These are phyloP conservation scores for Knufia petricola DNA, from an alignment of 2,329 filamentous ascomycete genomes.

Conservation along the genomic window DNA sequence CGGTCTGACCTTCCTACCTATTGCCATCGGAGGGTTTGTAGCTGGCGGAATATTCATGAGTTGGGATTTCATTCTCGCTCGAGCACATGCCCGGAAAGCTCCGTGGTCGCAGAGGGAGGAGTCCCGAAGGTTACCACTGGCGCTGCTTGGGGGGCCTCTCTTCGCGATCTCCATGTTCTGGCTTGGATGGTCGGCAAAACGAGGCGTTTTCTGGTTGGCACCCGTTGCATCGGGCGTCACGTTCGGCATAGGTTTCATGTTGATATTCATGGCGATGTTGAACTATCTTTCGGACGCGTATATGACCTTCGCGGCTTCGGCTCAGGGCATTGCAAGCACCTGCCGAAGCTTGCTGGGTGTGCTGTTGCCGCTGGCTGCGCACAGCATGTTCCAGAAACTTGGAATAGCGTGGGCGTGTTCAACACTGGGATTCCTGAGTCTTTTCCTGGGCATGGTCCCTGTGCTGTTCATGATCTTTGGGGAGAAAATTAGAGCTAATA, in stretches of 20 bases:
- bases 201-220: conserved; percentile 28
- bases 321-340: conserved; percentile 44
- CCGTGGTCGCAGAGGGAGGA: conserved; percentile 49
- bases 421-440: conserved; percentile 31
- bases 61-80: conserved; percentile 53
- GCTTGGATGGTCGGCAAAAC: conserved; percentile 33
- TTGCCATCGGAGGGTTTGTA: conserved; percentile 53
- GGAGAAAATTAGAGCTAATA: conserved; percentile 30
- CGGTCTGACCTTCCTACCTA: conserved; percentile 29
- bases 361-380: conserved; percentile 45
- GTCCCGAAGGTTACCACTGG: conserved; percentile 60
- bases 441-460: conserved; percentile 33
- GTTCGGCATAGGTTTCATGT: conserved; percentile 51
- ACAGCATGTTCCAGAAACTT: conserved; percentile 30
- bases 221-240: conserved; percentile 52
- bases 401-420: conserved; percentile 35
- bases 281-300: conserved; percentile 62
- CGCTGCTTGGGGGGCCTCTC: conserved; percentile 59
- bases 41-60: conserved; percentile 52
- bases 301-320: conserved; percentile 52
- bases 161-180: conserved; percentile 43
- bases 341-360: conserved; percentile 44
- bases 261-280: conserved; percentile 55
- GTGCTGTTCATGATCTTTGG: conserved; percentile 35
- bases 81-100: conserved; percentile 41